A percentile compares a stretch with the other conserved stretches of the same genome.
These are phyloP conservation scores for Aspergillus thermomutatus DNA, from an alignment of 2,329 filamentous ascomycete species.

Conservation along the genomic window DNA sequence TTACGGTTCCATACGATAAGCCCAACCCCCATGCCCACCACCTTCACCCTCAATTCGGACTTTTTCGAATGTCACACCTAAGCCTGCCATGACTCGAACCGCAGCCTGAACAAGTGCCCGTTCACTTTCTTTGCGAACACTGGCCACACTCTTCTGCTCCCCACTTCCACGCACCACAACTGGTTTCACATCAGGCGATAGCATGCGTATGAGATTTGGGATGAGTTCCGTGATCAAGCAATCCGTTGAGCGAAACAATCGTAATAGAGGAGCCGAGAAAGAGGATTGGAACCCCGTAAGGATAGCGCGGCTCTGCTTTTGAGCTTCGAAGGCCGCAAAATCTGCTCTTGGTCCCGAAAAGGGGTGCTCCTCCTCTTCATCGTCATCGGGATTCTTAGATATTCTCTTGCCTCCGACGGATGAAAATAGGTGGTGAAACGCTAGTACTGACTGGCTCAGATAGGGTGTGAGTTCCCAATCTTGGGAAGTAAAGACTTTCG, in stretches of 20 bases:
- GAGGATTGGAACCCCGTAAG: slow-evolving; percentile 70
- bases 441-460: slow-evolving; percentile 78
- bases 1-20: slow-evolving; percentile 94
- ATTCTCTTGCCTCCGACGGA: slow-evolving; percentile 56
- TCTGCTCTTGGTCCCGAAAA: slow-evolving; percentile 82
- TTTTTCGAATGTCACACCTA: slow-evolving; percentile 77
- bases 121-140: slow-evolving; percentile 82
- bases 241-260: slow-evolving; percentile 75
- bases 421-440: slow-evolving; percentile 88
- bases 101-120: slow-evolving; percentile 75
- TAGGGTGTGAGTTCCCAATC: slow-evolving; percentile 92
- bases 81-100: slow-evolving; percentile 76
- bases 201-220: slow-evolving; percentile 77
- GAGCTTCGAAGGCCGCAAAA: slow-evolving; percentile 74
- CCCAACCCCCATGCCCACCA: slow-evolving; percentile 62
- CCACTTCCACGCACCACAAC: slow-evolving; percentile 74
- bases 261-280: slow-evolving; percentile 67
- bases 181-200: slow-evolving; percentile 87
- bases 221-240: slow-evolving; percentile 77
- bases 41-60: slow-evolving; percentile 72
- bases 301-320: slow-evolving; percentile 72
- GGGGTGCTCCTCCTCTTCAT: slow-evolving; percentile 57
- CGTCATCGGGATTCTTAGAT: slow-evolving; percentile 41
- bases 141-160: slow-evolving; percentile 66
- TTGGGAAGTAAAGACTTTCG: slow-evolving; percentile 74